Percentiles rank a stretch among this genome's conserved stretches.
These are phyloP conservation scores for Botryotinia narcissicola DNA, from an alignment of 2,329 filamentous ascomycete genomes.

Conservation along the genomic window DNA sequence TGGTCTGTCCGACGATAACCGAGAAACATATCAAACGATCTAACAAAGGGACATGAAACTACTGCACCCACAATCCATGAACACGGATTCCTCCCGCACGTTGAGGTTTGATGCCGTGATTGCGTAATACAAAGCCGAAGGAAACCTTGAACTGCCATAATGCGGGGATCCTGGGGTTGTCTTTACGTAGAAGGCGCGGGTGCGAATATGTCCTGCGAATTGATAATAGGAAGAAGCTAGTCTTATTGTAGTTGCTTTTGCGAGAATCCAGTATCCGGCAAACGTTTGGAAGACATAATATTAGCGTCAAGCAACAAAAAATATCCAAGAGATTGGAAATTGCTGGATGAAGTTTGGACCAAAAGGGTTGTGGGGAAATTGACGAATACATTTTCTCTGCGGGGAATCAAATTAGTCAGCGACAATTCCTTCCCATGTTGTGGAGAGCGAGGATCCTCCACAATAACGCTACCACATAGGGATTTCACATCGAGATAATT, in stretches of 20 bases:
- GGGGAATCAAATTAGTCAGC: neutral
- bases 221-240: neutral
- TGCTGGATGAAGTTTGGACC: neutral
- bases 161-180: neutral
- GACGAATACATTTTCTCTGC: neutral
- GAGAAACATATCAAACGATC: neutral
- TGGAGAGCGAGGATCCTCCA: neutral
- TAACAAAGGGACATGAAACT: neutral
- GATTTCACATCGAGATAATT: neutral
- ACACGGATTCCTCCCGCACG: neutral
- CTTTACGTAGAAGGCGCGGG: neutral
- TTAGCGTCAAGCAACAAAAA: neutral
- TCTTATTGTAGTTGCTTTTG: neutral
- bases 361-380: neutral
- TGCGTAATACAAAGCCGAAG: neutral
- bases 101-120: neutral
- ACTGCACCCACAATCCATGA: too few relatives aligned
- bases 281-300: neutral
- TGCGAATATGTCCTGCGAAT: neutral
- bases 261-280: neutral
- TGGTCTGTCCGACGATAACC: slow-evolving; percentile 5
- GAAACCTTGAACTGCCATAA: neutral
- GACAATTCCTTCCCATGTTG: neutral
- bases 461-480: neutral
- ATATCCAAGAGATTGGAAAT: neutral